Evolutionary conservation across 2,329 filamentous ascomycete species (phyloP).

Genomic region (Aspergillus texensis): DNA sequence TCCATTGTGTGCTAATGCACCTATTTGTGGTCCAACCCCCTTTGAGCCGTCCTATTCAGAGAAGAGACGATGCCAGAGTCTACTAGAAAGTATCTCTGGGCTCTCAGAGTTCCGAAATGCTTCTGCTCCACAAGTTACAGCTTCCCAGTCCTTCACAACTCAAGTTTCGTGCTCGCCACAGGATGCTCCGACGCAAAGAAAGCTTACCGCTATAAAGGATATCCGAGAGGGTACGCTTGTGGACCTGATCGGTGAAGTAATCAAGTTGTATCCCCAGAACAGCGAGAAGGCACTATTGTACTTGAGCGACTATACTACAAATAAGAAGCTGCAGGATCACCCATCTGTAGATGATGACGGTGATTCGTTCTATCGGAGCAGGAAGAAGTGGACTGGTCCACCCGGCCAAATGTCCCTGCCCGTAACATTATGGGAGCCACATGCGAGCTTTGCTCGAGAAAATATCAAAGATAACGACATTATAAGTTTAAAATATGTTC

Average conservation of each 20-base stretch:
- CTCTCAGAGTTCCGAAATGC: conserved; percentile 16
- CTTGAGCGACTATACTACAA: conserved; percentile 80
- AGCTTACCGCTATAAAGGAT: conserved; percentile 67
- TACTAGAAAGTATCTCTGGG: conserved; percentile 27
- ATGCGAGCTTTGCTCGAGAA: conserved; percentile 61
- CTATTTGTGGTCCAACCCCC: conserved; percentile 31
- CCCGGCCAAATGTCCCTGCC: conserved; percentile 72
- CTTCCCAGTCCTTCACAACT: not conserved
- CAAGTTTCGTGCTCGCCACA: conserved; percentile 11
- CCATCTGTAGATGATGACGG: conserved; percentile 47
- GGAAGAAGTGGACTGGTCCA: conserved; percentile 68
- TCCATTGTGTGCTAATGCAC: conserved; percentile 21
- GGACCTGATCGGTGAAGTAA: conserved; percentile 72
- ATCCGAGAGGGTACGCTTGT: conserved; percentile 60
- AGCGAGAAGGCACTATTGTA: conserved; percentile 64
- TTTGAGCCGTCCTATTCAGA: conserved; percentile 32
- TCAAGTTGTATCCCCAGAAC: conserved; percentile 55
- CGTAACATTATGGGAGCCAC: conserved; percentile 70
- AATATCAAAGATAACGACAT: conserved; percentile 63
- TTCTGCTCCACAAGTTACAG: not conserved
- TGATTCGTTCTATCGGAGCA: conserved; percentile 55
- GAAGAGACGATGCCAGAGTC: conserved; percentile 28
- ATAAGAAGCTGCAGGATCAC: conserved; percentile 65
- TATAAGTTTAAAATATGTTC: conserved; percentile 71
- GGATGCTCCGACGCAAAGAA: conserved; percentile 12